These are phyloP conservation scores for Penicillium nucicola DNA, from an alignment of 495 filamentous ascomycete species.

Conservation along the genomic window DNA sequence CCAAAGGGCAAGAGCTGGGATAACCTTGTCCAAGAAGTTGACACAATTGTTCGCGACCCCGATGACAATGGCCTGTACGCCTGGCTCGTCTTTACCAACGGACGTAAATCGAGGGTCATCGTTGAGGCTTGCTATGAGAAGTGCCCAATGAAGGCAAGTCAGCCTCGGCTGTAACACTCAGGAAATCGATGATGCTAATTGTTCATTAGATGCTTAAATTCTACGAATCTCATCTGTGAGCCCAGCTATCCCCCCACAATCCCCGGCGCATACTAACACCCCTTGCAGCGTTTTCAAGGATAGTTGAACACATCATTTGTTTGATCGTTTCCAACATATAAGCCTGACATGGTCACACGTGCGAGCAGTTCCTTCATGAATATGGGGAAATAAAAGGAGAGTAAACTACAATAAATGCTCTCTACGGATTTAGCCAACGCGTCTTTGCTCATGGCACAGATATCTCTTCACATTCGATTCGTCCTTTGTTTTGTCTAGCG, in stretches of 20 bases:
- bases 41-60: slow-evolving; percentile 54
- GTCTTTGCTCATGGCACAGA: background rate
- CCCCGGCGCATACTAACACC: slow-evolving; percentile 15
- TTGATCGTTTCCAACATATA: background rate
- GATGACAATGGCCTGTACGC: slow-evolving; percentile 39
- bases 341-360: background rate
- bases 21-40: slow-evolving; percentile 47
- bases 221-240: slow-evolving; percentile 47
- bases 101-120: slow-evolving; percentile 35
- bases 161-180: too few relatives aligned
- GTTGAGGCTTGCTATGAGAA: slow-evolving; percentile 40
- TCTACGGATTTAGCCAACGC: too few relatives aligned
- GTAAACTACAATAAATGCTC: too few relatives aligned
- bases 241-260: background rate
- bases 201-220: slow-evolving; percentile 42
- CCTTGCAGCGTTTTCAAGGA: slow-evolving; percentile 37
- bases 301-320: slow-evolving; percentile 4
- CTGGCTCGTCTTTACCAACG: slow-evolving; percentile 57
- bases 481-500: background rate
- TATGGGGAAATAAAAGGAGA: too few relatives aligned
- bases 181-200: slow-evolving; percentile 10
- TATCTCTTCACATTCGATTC: background rate
- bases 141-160: slow-evolving; percentile 36
- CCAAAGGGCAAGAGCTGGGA: slow-evolving; percentile 58
- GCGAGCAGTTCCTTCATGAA: too few relatives aligned